phyloP scores from a whole-genome alignment of 148 eudicot genomes.

The Fagopyrum homotropicum region DNA sequence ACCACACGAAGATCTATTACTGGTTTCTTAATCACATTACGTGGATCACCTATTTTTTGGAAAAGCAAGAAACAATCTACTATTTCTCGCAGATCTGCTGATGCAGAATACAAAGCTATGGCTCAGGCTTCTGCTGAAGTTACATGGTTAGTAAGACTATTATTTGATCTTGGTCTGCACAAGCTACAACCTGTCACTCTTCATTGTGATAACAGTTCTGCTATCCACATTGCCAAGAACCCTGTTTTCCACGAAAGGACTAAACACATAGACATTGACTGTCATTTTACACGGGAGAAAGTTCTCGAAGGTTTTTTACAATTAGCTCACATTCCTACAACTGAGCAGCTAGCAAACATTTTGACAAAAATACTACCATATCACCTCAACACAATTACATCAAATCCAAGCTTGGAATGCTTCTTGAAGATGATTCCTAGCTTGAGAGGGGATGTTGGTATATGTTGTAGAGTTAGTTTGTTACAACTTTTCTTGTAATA shows the following conservation, averaged over 20 bases:
- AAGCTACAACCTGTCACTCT: not conserved
- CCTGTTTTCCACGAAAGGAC: slow-evolving; percentile 14
- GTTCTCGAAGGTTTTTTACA: not conserved
- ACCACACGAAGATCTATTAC: not conserved
- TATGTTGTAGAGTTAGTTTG: too few relatives aligned
- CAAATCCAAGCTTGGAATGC: slow-evolving; percentile 7
- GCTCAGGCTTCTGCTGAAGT: not conserved
- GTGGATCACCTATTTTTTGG: not conserved
- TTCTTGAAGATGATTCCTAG: too few relatives aligned
- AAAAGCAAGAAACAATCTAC: not conserved
- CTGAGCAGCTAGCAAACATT: not conserved
- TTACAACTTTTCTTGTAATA: too few relatives aligned
- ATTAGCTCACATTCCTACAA: not conserved
- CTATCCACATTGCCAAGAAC: not conserved
- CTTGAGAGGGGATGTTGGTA: too few relatives aligned
- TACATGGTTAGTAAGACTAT: not conserved
- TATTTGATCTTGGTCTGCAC: not conserved
- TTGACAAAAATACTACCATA: not conserved
- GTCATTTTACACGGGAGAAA: slow-evolving; percentile 7
- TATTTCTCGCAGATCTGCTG: not conserved
- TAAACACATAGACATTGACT: slow-evolving; percentile 9
- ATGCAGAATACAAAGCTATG: slow-evolving; percentile 13
- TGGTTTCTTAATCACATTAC: not conserved
- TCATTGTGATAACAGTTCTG: slow-evolving; percentile 10
- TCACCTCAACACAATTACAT: not conserved